phyloP scores from a whole-genome alignment of 495 filamentous ascomycete species.

The Penicillium cosmopolitanum region DNA sequence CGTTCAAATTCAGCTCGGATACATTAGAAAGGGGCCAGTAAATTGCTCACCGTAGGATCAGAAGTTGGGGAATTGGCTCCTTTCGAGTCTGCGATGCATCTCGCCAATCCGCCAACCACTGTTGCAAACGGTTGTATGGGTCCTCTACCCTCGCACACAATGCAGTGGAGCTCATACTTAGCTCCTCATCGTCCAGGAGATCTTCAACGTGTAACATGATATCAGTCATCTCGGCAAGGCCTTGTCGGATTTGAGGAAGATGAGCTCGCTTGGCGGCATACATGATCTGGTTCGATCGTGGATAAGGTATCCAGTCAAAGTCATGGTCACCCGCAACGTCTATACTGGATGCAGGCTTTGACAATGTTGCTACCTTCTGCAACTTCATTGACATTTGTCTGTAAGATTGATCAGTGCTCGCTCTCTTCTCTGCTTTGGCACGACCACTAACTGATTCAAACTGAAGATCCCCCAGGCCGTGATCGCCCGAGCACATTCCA shows the following conservation, averaged over 20 bases:
- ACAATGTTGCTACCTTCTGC: conserved; percentile 25
- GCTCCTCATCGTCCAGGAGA: conserved; percentile 5
- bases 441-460: conserved; percentile 32
- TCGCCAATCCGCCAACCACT: conserved; percentile 29
- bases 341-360: conserved; percentile 23
- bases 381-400: conserved; percentile 38
- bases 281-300: conserved; percentile 33
- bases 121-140: conserved; percentile 28
- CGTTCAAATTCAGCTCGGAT: neutral
- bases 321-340: conserved; percentile 19
- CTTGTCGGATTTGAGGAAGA: conserved; percentile 31
- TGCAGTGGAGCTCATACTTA: conserved; percentile 11
- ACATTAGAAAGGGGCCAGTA: no score
- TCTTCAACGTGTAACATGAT: conserved; percentile 32
- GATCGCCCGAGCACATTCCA: conserved; percentile 26
- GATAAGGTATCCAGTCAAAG: conserved; percentile 41
- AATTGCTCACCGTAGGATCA: no score
- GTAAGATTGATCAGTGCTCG: neutral
- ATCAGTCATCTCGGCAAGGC: conserved; percentile 27
- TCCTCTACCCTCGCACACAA: conserved; percentile 23
- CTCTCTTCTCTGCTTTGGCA: neutral
- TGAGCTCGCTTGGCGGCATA: conserved; percentile 35
- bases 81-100: conserved; percentile 18
- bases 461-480: conserved; percentile 42
- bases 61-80: no score